phyloP scores from a whole-genome alignment of 441 rosid genomes.

The Corymbia calophylla region DNA sequence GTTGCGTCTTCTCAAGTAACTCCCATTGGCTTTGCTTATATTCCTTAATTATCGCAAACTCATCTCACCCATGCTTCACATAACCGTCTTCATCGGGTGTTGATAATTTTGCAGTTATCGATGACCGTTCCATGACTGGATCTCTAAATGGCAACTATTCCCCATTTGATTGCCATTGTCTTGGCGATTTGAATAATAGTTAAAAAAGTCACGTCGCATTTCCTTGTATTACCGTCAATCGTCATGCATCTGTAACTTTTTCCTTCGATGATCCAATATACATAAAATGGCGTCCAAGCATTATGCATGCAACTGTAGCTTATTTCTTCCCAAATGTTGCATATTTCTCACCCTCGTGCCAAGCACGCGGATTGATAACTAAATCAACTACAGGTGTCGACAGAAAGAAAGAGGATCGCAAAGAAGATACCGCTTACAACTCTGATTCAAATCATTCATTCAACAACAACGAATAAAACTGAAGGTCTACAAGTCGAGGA shows the following conservation, averaged over 20 bases:
- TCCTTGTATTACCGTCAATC: background rate
- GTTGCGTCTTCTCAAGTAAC: background rate
- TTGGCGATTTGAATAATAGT: background rate
- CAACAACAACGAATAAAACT: background rate
- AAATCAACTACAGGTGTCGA: no score
- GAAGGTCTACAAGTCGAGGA: background rate
- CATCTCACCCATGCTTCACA: no score
- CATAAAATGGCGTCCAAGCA: background rate
- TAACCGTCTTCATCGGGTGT: no score
- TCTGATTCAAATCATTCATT: background rate
- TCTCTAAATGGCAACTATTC: no score
- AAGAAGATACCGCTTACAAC: background rate
- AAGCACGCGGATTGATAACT: background rate
- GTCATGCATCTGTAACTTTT: background rate
- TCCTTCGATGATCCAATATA: background rate
- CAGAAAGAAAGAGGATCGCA: background rate
- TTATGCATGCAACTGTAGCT: background rate
- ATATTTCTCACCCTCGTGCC: background rate
- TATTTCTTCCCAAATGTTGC: background rate
- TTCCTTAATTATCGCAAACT: no score
- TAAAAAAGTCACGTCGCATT: background rate
- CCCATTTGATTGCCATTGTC: no score
- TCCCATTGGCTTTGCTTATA: no score
- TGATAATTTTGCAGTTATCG: background rate
- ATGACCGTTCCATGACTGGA: background rate